These are phyloP conservation scores for Gonapodya prolifera DNA, from an alignment of 192 early-diverging fungal species.

Conservation along the genomic window DNA sequence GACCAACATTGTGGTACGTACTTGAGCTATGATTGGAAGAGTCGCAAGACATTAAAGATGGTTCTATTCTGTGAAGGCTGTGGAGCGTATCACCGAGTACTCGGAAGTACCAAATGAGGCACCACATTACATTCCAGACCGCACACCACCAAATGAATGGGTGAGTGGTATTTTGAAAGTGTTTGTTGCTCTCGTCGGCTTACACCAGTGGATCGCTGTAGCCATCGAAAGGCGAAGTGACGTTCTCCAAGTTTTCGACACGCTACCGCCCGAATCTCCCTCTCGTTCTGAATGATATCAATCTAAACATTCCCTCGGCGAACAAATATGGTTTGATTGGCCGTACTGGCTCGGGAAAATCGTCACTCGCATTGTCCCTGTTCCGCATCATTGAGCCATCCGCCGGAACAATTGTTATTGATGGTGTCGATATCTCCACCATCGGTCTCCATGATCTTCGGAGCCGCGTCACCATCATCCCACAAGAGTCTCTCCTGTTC, in stretches of 20 bases:
- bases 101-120: not conserved
- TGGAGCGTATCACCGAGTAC: not conserved
- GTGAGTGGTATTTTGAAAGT: not conserved
- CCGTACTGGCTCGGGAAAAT: conserved; percentile 42
- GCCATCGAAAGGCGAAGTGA: conserved; percentile 42
- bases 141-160: not conserved
- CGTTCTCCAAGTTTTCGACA: conserved; percentile 63
- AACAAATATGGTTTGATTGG: not conserved
- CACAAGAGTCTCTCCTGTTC: conserved; percentile 31
- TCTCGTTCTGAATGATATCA: conserved; percentile 48
- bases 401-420: conserved; percentile 18
- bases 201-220: not conserved
- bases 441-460: conserved; percentile 23
- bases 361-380: conserved; percentile 40
- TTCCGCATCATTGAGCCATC: conserved; percentile 21
- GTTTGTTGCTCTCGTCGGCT: not conserved
- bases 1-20: conserved; percentile 29
- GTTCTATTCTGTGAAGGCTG: not conserved
- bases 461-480: conserved; percentile 20
- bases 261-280: conserved; percentile 72
- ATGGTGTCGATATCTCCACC: conserved; percentile 18
- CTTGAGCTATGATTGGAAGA: not conserved
- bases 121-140: not conserved
- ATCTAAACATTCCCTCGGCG: not conserved
- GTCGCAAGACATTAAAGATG: not conserved